Evolutionary conservation across 1,284 basidiomycete species (phyloP), one percentile per base, ranked within the genome.

Genomic region (Volvariella volvacea): DNA sequence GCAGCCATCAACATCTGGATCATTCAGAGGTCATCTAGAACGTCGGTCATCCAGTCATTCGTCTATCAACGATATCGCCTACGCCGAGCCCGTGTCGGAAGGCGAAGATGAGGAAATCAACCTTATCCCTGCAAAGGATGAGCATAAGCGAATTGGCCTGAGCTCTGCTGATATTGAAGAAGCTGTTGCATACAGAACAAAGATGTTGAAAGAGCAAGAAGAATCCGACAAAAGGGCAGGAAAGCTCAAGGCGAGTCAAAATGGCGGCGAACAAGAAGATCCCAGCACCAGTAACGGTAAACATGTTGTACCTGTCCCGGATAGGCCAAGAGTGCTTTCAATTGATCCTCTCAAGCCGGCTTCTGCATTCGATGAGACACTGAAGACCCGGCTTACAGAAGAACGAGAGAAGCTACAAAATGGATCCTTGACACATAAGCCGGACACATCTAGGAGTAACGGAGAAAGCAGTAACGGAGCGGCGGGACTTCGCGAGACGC

Each of bases 71-170:
- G 61, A 63, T 6, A 60, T 65, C 57, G 63, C 45, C 14, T 95
- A 95, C 57, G 73, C 78, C 21, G 92, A 96, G 58, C 92, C 92
- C 1, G 68, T 91, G 3, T 94, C 91, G 1, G 93, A 96, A 60
- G 93, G 91, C 33, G 90, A 92, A 56, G 88, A 89, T 14, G 91
- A 95, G 47, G 76, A 73, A 41, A 79, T 81, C 56, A 77, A 83
- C 34, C 57, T 81, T 21, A 70, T 73, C 1, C 79, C 84, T 43
- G 85, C 89, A 2, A 72, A 62, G 44, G 87, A 94, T 55, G 92
- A 96, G 62, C 79, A 80, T 51, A 80, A 78, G 49, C 79, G 86
- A 37, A 84, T 85, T 1, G 84, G 91, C 15, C 67, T 96, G 31
- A 78, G 81, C 34, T 74, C 73, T 4, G 74, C 74, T 4, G 84